Conservation (phyloP, 1,284 basidiomycete genomes). For the Xerocomus nothofagi region DNA sequence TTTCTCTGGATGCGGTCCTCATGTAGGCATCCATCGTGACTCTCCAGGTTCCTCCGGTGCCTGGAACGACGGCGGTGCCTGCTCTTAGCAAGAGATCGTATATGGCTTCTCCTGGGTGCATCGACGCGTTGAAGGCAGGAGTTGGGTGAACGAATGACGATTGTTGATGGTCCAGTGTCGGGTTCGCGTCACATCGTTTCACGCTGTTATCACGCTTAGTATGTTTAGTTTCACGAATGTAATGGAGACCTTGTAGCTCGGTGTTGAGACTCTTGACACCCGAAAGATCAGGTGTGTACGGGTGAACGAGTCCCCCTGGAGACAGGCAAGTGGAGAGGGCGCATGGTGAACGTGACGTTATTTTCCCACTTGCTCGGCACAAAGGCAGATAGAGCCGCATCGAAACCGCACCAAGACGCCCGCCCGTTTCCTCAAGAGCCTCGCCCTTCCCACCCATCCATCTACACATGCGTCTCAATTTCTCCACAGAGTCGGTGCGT, state of each 20-base stretch:
- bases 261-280: no score
- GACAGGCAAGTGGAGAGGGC: not conserved
- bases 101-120: no score
- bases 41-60: slow-evolving; percentile 19
- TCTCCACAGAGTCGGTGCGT: slow-evolving; percentile 9
- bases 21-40: not conserved
- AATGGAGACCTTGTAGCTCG: no score
- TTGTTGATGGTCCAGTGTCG: not conserved
- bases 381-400: not conserved
- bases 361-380: no score
- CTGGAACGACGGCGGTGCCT: slow-evolving; percentile 17
- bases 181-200: not conserved
- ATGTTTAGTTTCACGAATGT: not conserved
- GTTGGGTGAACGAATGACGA: not conserved
- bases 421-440: not conserved
- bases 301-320: not conserved
- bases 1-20: not conserved
- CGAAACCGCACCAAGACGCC: not conserved
- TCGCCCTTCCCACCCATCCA: no score
- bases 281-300: not conserved
- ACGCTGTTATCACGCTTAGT: not conserved
- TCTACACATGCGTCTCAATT: not conserved
- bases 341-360: no score
- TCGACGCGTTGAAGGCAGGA: not conserved
- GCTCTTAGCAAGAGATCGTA: slow-evolving; percentile 1